Conservation (phyloP, 2,329 filamentous ascomycete genomes). For the Aspergillus phoenicis region DNA sequence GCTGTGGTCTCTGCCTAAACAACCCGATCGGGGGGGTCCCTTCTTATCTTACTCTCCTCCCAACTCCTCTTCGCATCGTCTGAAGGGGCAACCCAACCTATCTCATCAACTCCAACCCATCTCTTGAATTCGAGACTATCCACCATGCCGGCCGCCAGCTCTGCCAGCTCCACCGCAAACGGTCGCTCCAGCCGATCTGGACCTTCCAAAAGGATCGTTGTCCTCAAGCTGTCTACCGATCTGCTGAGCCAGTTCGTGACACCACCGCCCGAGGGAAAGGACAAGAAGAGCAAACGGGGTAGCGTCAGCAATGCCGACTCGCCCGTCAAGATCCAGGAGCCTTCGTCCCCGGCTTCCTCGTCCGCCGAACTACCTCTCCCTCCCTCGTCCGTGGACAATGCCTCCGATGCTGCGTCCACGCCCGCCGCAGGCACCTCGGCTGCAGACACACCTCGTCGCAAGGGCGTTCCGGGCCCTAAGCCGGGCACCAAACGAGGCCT, state of each 20-base stretch:
- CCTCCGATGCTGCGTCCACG: constrained; percentile 44
- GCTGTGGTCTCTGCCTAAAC: background rate
- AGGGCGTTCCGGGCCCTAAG: constrained; percentile 71
- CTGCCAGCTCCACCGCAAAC: constrained; percentile 34
- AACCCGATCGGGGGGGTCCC: background rate
- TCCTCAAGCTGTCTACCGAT: constrained; percentile 44
- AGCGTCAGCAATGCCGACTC: constrained; percentile 21
- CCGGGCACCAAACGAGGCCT: constrained; percentile 62
- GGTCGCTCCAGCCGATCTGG: constrained; percentile 39
- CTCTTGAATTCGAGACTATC: background rate
- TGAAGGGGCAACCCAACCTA: constrained; percentile 1
- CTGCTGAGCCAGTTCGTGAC: constrained; percentile 40
- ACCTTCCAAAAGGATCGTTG: constrained; percentile 36
- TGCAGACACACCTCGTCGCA: constrained; percentile 66
- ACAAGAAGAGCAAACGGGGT: constrained; percentile 22
- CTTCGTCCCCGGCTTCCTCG: constrained; percentile 42
- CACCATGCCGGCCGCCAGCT: constrained; percentile 30
- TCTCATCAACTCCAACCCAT: background rate
- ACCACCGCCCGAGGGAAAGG: constrained; percentile 25
- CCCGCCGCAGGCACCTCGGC: constrained; percentile 44
- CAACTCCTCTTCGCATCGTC: background rate
- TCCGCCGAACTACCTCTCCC: constrained; percentile 38
- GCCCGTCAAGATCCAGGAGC: constrained; percentile 32
- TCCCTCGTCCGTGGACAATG: constrained; percentile 44
- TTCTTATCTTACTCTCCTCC: background rate